phyloP scores from a whole-genome alignment of 805 yeast species.

The Metschnikowia amazonensis region DNA sequence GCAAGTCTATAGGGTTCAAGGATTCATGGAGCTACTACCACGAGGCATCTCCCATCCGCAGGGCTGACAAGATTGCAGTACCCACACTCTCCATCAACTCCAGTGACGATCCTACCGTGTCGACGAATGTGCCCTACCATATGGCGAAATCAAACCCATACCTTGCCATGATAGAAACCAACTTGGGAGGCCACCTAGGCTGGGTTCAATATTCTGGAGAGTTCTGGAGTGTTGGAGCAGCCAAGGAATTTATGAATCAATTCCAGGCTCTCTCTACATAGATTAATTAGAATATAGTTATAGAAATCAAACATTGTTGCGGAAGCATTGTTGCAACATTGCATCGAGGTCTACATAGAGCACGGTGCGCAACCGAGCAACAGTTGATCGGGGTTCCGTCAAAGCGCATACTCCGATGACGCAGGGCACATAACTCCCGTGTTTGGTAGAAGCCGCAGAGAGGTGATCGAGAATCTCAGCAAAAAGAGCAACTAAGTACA shows the following conservation, averaged over 20 bases:
- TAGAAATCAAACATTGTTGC: not conserved
- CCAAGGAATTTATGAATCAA: conserved; percentile 31
- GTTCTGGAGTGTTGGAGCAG: conserved; percentile 55
- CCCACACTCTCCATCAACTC: conserved; percentile 66
- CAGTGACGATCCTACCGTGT: conserved; percentile 71
- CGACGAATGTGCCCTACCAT: conserved; percentile 53
- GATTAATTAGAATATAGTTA: not conserved
- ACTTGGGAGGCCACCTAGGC: conserved; percentile 80
- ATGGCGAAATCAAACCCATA: conserved; percentile 52
- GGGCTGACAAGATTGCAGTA: conserved; percentile 50
- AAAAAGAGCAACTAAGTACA: conserved; percentile 1
- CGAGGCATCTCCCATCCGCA: conserved; percentile 52
- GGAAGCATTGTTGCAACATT: no score
- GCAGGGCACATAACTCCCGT: conserved; percentile 1
- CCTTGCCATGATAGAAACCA: conserved; percentile 53
- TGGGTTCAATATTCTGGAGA: conserved; percentile 60
- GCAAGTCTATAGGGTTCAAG: conserved; percentile 61
- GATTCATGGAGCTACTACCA: conserved; percentile 64
- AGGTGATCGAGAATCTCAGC: conserved; percentile 1
- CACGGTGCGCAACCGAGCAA: no score
- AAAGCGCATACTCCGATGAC: not conserved
- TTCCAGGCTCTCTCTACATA: conserved; percentile 14
- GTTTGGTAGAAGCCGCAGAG: not conserved
- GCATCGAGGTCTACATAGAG: no score
- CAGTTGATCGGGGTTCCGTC: not conserved